phyloP scores from a whole-genome alignment of 148 eudicot species.

The Rhododendron kiyosumense region DNA sequence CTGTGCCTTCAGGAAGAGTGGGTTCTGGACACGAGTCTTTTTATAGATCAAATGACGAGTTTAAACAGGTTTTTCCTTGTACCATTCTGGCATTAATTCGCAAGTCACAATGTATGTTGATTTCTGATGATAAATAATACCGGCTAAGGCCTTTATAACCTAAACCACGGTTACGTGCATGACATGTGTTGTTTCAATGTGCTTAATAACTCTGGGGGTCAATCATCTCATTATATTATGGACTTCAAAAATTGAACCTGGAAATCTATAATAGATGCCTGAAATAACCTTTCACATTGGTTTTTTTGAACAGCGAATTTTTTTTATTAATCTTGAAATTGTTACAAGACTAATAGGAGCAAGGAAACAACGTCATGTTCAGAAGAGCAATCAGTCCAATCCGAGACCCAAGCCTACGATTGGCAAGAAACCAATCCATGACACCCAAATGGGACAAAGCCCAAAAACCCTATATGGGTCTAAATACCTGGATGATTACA shows the following conservation, averaged over 20 bases:
- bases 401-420: too few relatives aligned
- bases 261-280: not conserved
- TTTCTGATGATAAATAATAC: not conserved
- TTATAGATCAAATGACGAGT: constrained; percentile 84
- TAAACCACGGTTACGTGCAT: not conserved
- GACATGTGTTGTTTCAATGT: not conserved
- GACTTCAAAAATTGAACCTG: not conserved
- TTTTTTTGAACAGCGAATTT: too few relatives aligned
- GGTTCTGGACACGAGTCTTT: constrained; percentile 85
- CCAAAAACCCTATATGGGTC: too few relatives aligned
- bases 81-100: not conserved
- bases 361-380: too few relatives aligned
- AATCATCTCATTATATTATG: not conserved
- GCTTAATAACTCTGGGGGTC: not conserved
- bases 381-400: too few relatives aligned
- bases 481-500: too few relatives aligned
- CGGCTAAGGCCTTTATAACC: not conserved
- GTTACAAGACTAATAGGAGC: too few relatives aligned
- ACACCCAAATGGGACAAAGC: too few relatives aligned
- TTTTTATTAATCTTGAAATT: too few relatives aligned
- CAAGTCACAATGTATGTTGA: not conserved
- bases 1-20: constrained; percentile 99
- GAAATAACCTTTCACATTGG: not conserved
- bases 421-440: too few relatives aligned
- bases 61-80: constrained; percentile 62